Conservation (phyloP, 768 basidiomycete species). For the Megacollybia marginata region DNA sequence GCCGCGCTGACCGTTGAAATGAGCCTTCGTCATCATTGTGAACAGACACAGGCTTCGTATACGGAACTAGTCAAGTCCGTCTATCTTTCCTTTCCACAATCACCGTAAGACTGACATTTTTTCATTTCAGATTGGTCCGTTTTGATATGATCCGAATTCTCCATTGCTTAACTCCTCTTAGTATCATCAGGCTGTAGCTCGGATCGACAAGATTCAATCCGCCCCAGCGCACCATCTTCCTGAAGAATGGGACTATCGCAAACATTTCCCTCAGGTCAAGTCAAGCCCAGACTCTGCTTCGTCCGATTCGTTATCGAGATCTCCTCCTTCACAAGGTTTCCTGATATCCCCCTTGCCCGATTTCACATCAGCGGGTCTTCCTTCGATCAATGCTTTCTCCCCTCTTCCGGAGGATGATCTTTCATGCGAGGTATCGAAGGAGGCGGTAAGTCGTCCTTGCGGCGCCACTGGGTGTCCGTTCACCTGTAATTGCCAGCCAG, state of each 20-base stretch:
- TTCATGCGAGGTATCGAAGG: constrained; percentile 5
- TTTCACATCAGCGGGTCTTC: constrained; percentile 21
- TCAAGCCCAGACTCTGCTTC: neutral
- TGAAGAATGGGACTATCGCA: neutral
- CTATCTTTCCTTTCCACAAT: constrained; percentile 1
- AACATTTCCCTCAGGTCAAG: neutral
- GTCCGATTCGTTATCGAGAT: neutral
- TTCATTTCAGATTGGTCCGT: neutral
- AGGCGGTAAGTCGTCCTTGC: no score
- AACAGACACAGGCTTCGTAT: constrained; percentile 36
- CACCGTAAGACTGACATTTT: neutral
- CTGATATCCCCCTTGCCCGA: constrained; percentile 38
- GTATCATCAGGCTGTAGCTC: neutral
- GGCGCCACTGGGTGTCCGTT: neutral
- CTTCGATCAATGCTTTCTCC: constrained; percentile 19
- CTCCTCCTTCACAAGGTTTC: constrained; percentile 24
- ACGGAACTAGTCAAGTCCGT: constrained; percentile 34
- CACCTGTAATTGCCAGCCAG: neutral
- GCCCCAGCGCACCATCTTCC: neutral
- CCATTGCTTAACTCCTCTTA: neutral
- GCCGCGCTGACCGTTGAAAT: constrained; percentile 40
- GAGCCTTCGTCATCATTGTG: constrained; percentile 45
- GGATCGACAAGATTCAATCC: neutral
- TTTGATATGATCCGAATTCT: neutral
- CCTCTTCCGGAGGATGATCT: constrained; percentile 30